Percentiles rank a stretch among this genome's conserved stretches.
Conservation (phyloP, 208 protist genomes). For the Crithidia bombi region DNA sequence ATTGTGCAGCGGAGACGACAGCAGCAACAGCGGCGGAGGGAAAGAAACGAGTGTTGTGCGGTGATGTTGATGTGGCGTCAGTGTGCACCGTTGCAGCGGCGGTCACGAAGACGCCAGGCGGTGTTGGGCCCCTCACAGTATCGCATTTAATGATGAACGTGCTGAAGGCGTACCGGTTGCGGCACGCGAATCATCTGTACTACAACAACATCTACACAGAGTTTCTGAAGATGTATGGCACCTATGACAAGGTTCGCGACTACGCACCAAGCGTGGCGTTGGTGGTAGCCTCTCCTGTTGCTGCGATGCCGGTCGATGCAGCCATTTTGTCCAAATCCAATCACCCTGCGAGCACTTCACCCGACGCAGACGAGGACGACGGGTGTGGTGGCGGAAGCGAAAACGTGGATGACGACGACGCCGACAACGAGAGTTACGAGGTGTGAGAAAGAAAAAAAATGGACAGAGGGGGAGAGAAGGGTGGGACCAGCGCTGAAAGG, state of each 20-base stretch:
- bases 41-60: constrained; percentile 54
- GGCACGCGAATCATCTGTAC: constrained; percentile 37
- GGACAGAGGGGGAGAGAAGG: not conserved
- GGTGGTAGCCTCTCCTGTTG: not conserved
- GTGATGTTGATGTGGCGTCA: constrained; percentile 86
- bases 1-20: not conserved
- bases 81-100: constrained; percentile 55
- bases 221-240: constrained; percentile 57
- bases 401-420: constrained; percentile 37
- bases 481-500: not conserved
- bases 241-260: constrained; percentile 23
- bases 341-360: not conserved
- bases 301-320: constrained; percentile 5
- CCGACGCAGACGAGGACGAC: not conserved
- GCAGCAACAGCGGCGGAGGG: too few species aligned
- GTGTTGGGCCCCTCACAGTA: constrained; percentile 97
- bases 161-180: constrained; percentile 63
- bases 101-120: constrained; percentile 96
- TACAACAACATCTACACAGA: constrained; percentile 55
- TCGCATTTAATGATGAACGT: constrained; percentile 92
- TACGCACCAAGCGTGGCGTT: constrained; percentile 18
- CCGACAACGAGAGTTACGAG: constrained; percentile 46
- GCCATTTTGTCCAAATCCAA: not conserved
- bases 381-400: not conserved
- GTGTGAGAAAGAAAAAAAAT: constrained; percentile 20